Conservation (phyloP, 208 protist genomes). For the Trypanosoma boissoni region DNA sequence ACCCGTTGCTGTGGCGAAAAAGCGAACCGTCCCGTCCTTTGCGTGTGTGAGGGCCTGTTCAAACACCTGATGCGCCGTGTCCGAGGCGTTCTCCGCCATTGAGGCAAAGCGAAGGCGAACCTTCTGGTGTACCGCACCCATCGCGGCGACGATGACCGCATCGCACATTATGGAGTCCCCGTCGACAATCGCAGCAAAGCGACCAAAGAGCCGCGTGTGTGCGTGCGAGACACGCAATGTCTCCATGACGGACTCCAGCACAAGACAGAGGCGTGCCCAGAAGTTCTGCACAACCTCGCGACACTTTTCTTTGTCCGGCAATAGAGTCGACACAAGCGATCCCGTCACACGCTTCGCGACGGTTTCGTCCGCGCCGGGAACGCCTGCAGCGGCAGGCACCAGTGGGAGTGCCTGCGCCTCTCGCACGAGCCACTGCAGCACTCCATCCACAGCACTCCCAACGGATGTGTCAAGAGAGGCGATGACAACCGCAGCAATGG, state of each 20-base stretch:
- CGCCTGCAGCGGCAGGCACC: too few species aligned
- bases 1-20: conserved; percentile 63
- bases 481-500: conserved; percentile 51
- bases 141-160: conserved; percentile 48
- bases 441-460: conserved; percentile 49
- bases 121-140: conserved; percentile 55
- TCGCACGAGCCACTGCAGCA: conserved; percentile 43
- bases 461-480: conserved; percentile 41
- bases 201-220: conserved; percentile 39
- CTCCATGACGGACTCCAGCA: conserved; percentile 28
- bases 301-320: conserved; percentile 54
- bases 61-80: conserved; percentile 76
- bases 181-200: conserved; percentile 47
- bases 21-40: conserved; percentile 62
- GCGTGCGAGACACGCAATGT: conserved; percentile 25
- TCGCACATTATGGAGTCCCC: conserved; percentile 52
- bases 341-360: too few species aligned
- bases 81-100: conserved; percentile 71
- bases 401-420: conserved; percentile 57
- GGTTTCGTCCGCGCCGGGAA: too few species aligned
- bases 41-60: conserved; percentile 70
- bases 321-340: too few species aligned
- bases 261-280: conserved; percentile 46
- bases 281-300: conserved; percentile 48
- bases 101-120: conserved; percentile 52